A percentile compares a stretch with the other conserved stretches of the same genome.
Evolutionary conservation across 228 moss, liverwort and hornwort species (phyloP).

Genomic region (Sphagnum magellanicum): DNA sequence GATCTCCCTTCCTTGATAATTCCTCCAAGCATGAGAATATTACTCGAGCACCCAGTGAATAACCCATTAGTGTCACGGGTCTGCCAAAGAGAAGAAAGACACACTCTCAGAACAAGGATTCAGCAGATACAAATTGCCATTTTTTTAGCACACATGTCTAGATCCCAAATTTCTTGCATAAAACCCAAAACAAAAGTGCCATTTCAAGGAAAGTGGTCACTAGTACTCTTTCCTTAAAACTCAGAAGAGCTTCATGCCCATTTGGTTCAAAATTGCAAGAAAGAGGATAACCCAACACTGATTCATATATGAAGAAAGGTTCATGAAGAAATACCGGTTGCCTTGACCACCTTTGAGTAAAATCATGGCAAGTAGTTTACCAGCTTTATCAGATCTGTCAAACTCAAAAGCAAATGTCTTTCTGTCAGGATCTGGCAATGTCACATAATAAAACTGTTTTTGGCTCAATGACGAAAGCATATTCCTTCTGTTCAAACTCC

Average conservation of each 20-base stretch:
- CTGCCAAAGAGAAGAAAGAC: slow-evolving; percentile 25
- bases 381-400: slow-evolving; percentile 86
- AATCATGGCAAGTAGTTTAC: slow-evolving; percentile 80
- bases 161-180: no score
- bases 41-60: slow-evolving; percentile 88
- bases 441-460: no score
- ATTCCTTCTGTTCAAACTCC: no score
- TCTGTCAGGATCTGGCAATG: no score
- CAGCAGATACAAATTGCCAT: neutral
- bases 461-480: no score
- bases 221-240: no score
- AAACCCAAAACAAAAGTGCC: no score
- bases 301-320: neutral
- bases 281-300: neutral
- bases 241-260: no score
- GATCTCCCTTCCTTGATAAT: slow-evolving; percentile 68
- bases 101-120: neutral
- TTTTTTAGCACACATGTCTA: no score
- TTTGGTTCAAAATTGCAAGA: no score
- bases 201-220: no score
- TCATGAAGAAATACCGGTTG: slow-evolving; percentile 45
- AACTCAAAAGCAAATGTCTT: neutral
- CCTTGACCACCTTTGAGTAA: slow-evolving; percentile 83
- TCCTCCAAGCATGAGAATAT: slow-evolving; percentile 96
- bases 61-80: slow-evolving; percentile 94